Base-by-base conservation (phyloP, 495 filamentous ascomycete genomes). In the Lasiosphaeria hispida region DNA sequence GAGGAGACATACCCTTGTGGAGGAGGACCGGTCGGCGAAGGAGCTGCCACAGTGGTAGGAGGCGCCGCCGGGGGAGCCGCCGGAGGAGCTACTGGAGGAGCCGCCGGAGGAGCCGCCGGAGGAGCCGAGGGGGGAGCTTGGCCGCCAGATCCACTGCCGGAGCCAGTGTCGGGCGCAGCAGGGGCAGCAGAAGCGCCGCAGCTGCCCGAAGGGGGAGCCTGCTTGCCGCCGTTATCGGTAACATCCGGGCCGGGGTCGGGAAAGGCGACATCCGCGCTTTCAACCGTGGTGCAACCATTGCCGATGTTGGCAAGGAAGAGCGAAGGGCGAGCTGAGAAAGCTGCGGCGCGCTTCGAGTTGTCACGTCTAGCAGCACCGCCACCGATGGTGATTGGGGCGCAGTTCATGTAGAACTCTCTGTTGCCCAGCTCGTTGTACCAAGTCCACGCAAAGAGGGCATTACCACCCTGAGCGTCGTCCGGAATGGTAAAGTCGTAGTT, bases 371-470 rank as follows among this genome's bases (percentile, higher is more conserved):
- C 45, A 49, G 57, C 60, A 35, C 74, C 74, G 19, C 68, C 65
- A 41, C 64, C 72, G 67, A 88, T 83, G 41, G 71, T 78, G 59
- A 88, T 77, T 17, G 73, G 60, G 23, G 84, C 85, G 62, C 85
- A 88, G 62, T 85, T 83, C 84, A 84, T 84, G 73, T 88, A 88
- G 65, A 81, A 80, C 66, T 89, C 86, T 34, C 86, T 77, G 69
- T 88, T 89, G 9, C 86, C 87, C 44, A 84, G 70, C 48, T 77
- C 64, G 75, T 89, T 88, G 72, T 82, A 79, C 78, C 77, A 82
- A 37, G 79, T 82, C 87, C 87, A 90, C 17, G 83, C 80, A 59
- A 89, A 83, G 38, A 90, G 68, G 53, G 82, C 85, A 10, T 79
- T 64, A 11, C 85, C 87, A 39, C 74, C 67, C n/a, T 77, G 77